Evolutionary conservation across 1,139 yeast species (phyloP), one percentile per base, ranked within the genome.

Genomic region (Yamadazyma conglobata): DNA sequence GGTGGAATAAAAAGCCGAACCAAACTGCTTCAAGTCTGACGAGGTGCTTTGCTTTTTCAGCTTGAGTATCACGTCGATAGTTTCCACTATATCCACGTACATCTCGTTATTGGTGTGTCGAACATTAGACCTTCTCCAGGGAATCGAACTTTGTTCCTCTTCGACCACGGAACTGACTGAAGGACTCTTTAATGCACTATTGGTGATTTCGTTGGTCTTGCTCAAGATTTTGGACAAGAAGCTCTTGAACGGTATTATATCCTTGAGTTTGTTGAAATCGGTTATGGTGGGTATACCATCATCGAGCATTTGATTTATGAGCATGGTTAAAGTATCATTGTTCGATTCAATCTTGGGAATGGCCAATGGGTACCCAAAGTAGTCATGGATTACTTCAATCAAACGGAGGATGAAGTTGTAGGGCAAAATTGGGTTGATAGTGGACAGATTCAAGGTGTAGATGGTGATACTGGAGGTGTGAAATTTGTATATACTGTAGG

Each of bases 21-120:
- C 68, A 39, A 52, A 55, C 26, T 46, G 48, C 26, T 44, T 52
- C 27, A 33, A 24, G 23, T 28, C 27, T 10, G 35, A 27, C n/a
- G 43, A 29, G n/a, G 33, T 21, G 15, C 37, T 12, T 12, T 27
- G 33, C 19, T 43, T 40, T 2, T 43, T 31, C 4, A 28, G 15
- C 24, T 38, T 45, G 22, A 64, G 60, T 19, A 70, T 63, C 23
- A 73, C 67, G 40, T 62, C 67, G 12, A 85, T 55, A 0, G 70
- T 61, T 51, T 87, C 96, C 5, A 68, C 60, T 4, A 88, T 55
- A 54, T 88, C 96, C 7, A 88, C 81, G 52, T 78, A 85, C 58
- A 88, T 70, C 55, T 88, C 96, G 52, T 87, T 85, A 42, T 77
- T 79, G 5, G 85, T 69, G 53, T 83, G 76, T 36, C 72, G 70